Conservation (phyloP, 768 basidiomycete species). For the Hygrocybe coccinea region DNA sequence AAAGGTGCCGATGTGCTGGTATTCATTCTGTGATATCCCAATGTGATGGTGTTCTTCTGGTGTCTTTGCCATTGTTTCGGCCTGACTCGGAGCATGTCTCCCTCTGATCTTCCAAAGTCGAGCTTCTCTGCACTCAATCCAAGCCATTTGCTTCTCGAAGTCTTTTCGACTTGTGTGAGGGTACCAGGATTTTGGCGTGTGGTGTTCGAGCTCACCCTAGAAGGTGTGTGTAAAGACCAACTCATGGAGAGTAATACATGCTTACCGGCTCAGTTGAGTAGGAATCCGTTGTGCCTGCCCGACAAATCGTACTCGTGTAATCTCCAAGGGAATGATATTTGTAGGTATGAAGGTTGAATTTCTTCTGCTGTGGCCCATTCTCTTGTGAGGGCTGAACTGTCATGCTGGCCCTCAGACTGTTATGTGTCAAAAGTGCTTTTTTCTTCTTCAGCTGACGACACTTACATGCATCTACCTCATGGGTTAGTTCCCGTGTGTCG, state of each 20-base stretch:
- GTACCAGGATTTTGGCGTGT: constrained; percentile 29
- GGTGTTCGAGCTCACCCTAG: constrained; percentile 38
- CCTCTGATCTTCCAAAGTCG: constrained; percentile 19
- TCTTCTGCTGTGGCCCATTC: constrained; percentile 10
- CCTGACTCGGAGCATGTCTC: constrained; percentile 9
- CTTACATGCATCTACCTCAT: constrained; percentile 30
- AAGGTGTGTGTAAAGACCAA: background rate
- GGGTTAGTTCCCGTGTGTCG: constrained; percentile 33
- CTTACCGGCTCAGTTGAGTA: constrained; percentile 38
- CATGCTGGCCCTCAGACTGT: background rate
- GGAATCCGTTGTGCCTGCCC: constrained; percentile 29
- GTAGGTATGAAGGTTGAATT: constrained; percentile 29
- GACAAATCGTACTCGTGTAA: constrained; percentile 27
- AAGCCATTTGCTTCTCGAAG: constrained; percentile 23
- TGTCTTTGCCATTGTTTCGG: constrained; percentile 19
- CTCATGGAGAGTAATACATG: background rate
- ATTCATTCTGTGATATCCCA: constrained; percentile 10
- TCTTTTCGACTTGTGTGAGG: constrained; percentile 25
- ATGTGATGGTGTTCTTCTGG: constrained; percentile 17
- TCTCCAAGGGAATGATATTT: constrained; percentile 39
- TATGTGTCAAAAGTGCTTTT: background rate
- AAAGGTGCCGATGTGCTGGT: background rate
- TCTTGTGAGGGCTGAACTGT: background rate
- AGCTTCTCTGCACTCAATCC: constrained; percentile 12
- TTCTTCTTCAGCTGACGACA: constrained; percentile 11